Evolutionary conservation across 768 basidiomycete genomes (phyloP).

Genomic region (Paxillus ammoniavirescens): DNA sequence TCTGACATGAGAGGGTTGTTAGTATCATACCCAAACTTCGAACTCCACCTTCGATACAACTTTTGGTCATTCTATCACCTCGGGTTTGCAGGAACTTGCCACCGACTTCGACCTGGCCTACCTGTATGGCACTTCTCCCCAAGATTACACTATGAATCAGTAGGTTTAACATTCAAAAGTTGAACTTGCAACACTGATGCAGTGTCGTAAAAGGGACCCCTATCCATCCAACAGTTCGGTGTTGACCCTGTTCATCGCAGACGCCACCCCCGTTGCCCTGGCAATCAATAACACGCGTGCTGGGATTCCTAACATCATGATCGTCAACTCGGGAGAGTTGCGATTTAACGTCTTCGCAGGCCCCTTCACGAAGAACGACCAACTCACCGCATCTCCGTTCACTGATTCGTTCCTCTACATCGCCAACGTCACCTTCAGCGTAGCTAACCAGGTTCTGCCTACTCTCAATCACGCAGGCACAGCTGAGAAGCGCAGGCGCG

Average conservation of each 20-base stretch:
- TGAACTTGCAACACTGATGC: not conserved
- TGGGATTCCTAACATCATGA: slow-evolving; percentile 58
- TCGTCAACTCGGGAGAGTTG: slow-evolving; percentile 61
- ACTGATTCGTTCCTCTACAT: slow-evolving; percentile 63
- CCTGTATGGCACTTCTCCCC: slow-evolving; percentile 70
- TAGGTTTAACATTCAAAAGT: slow-evolving; percentile 26
- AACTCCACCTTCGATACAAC: slow-evolving; percentile 60
- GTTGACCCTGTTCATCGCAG: slow-evolving; percentile 54
- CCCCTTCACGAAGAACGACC: slow-evolving; percentile 77
- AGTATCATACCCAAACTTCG: slow-evolving; percentile 66
- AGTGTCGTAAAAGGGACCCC: slow-evolving; percentile 41
- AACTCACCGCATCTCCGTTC: slow-evolving; percentile 74
- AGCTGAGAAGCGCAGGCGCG: slow-evolving; percentile 31
- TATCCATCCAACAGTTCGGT: slow-evolving; percentile 61
- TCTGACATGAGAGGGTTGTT: not conserved
- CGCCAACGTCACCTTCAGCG: slow-evolving; percentile 45
- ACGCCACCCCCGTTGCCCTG: slow-evolving; percentile 55
- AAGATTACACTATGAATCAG: slow-evolving; percentile 68
- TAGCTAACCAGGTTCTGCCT: slow-evolving; percentile 54
- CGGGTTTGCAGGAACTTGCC: slow-evolving; percentile 52
- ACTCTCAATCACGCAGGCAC: slow-evolving; percentile 49
- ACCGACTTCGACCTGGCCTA: slow-evolving; percentile 59
- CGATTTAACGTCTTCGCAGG: slow-evolving; percentile 70
- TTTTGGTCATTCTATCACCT: slow-evolving; percentile 51
- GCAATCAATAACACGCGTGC: slow-evolving; percentile 63